phyloP scores from a whole-genome alignment of 257 asterid genomes.

The Petrea volubilis region DNA sequence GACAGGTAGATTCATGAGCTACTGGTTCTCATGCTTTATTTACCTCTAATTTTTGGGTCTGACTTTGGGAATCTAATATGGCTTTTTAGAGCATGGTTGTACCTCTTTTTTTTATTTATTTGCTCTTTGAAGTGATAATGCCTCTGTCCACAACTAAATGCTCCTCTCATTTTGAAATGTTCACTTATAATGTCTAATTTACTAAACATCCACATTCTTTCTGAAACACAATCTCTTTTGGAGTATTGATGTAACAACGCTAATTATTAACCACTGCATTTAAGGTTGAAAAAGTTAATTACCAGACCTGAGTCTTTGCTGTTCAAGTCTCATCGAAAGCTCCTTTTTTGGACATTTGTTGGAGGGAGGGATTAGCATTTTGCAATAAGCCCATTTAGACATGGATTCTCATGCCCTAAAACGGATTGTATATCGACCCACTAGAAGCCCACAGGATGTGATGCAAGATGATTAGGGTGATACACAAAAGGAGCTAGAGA shows the following conservation, averaged over 20 bases:
- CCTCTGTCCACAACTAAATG: neutral
- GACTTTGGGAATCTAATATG: neutral
- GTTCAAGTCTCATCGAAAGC: neutral
- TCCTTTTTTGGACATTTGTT: neutral
- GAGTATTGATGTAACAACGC: neutral
- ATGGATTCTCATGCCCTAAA: neutral
- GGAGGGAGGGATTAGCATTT: neutral
- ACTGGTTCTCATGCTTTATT: constrained; percentile 7
- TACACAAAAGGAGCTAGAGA: neutral
- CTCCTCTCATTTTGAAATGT: neutral
- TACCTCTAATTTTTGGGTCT: neutral
- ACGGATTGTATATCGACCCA: neutral
- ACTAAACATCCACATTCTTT: neutral
- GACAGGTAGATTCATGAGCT: constrained; percentile 55
- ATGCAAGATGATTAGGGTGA: neutral
- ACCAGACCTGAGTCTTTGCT: neutral
- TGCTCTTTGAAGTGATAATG: neutral
- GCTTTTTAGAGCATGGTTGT: neutral
- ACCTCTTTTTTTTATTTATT: constrained; percentile 5
- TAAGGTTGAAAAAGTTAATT: neutral
- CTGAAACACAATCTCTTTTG: neutral
- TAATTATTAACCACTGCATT: neutral
- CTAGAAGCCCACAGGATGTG: neutral
- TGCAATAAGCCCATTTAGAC: neutral
- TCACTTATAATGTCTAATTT: neutral